A percentile compares a stretch with the other conserved stretches of the same genome.
Evolutionary conservation across 352 stramenopile species (phyloP).

Genomic region (Globisporangium barbulae): DNA sequence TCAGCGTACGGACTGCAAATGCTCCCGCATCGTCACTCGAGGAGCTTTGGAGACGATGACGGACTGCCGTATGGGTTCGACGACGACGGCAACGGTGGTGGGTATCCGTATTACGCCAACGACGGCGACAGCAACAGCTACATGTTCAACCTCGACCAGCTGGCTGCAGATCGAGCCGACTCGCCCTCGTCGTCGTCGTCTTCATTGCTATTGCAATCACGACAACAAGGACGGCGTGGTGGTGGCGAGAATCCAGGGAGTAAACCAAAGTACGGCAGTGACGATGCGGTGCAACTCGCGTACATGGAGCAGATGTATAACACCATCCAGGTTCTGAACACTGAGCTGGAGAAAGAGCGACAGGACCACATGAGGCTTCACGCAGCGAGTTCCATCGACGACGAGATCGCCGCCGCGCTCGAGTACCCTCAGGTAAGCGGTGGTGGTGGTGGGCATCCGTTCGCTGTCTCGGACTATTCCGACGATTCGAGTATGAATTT

Average conservation of each 20-base stretch:
- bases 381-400: conserved; percentile 14
- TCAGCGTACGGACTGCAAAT: background rate
- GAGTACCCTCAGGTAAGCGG: conserved; percentile 23
- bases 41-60: background rate
- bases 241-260: conserved; percentile 13
- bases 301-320: conserved; percentile 78
- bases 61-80: background rate
- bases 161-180: background rate
- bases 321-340: conserved; percentile 47
- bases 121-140: conserved; percentile 2
- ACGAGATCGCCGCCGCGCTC: conserved; percentile 19
- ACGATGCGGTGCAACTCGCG: conserved; percentile 33
- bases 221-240: conserved; percentile 8
- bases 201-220: background rate
- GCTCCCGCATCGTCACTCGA: background rate
- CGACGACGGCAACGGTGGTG: background rate
- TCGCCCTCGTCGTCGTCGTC: background rate
- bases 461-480: background rate
- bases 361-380: conserved; percentile 19
- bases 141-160: background rate
- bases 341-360: conserved; percentile 45
- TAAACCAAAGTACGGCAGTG: background rate
- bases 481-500: conserved; percentile 7
- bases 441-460: conserved; percentile 3
- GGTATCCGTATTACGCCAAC: background rate